These are phyloP conservation scores for Reutealis trisperma DNA, from an alignment of 345 rosid species.

Conservation along the genomic window DNA sequence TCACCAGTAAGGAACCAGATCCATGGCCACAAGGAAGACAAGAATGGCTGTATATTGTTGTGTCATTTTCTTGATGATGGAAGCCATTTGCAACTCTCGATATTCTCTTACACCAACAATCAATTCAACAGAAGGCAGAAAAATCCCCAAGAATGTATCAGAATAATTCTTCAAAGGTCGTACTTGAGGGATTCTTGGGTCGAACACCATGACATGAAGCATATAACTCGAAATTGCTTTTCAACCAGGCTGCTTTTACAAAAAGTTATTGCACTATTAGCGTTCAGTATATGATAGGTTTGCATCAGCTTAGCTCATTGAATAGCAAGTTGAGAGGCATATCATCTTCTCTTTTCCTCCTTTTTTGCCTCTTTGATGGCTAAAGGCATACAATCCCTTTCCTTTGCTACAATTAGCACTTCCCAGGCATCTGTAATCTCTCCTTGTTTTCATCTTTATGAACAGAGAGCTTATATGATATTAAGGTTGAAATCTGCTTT, in stretches of 20 bases:
- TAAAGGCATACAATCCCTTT: slow-evolving; percentile 15
- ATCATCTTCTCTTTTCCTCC: background rate
- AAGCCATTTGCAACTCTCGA: background rate
- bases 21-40: background rate
- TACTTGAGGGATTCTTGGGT: background rate
- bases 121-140: background rate
- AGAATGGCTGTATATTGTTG: background rate
- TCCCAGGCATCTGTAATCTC: slow-evolving; percentile 9
- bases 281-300: background rate
- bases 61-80: background rate
- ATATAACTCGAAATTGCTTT: background rate
- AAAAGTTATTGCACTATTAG: background rate
- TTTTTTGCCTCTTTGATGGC: slow-evolving; percentile 4
- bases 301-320: slow-evolving; percentile 1
- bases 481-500: too few relatives aligned
- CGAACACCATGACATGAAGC: background rate
- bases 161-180: slow-evolving; percentile 1
- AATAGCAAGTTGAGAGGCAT: slow-evolving; percentile 16
- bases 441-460: slow-evolving; percentile 21
- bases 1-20: background rate
- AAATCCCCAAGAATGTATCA: background rate
- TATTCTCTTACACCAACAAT: slow-evolving; percentile 6
- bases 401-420: slow-evolving; percentile 24
- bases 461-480: slow-evolving; percentile 15
- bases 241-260: background rate